Percentiles rank a stretch among this genome's conserved stretches.
Evolutionary conservation across 768 basidiomycete species (phyloP).

Genomic region (Mycena belliarum): DNA sequence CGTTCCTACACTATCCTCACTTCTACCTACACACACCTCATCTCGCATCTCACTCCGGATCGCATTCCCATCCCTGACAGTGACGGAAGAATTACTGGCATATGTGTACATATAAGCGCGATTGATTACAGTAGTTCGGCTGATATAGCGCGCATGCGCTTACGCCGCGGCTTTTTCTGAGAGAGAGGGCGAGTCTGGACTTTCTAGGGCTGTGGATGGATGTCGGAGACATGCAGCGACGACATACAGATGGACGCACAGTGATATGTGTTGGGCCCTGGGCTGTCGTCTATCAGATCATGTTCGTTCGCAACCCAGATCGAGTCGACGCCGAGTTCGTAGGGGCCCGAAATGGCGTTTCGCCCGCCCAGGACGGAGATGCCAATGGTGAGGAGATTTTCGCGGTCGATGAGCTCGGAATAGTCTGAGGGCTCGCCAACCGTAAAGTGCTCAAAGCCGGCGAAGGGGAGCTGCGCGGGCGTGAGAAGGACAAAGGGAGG

Average conservation of each 20-base stretch:
- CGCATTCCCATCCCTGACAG: too few relatives aligned
- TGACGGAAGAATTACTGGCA: slow-evolving; percentile 1
- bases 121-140: slow-evolving; percentile 13
- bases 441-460: slow-evolving; percentile 73
- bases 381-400: slow-evolving; percentile 78
- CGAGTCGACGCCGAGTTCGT: slow-evolving; percentile 81
- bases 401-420: slow-evolving; percentile 75
- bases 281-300: slow-evolving; percentile 42
- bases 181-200: too few relatives aligned
- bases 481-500: neutral
- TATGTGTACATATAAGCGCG: slow-evolving; percentile 12
- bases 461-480: slow-evolving; percentile 75
- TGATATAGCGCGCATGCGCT: neutral
- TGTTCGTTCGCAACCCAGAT: slow-evolving; percentile 83
- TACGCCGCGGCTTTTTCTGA: slow-evolving; percentile 1
- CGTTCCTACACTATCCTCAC: too few relatives aligned
- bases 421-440: slow-evolving; percentile 67
- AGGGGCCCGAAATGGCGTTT: slow-evolving; percentile 69
- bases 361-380: slow-evolving; percentile 88
- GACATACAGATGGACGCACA: neutral
- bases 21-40: too few relatives aligned
- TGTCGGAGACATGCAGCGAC: neutral
- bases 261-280: slow-evolving; percentile 18
- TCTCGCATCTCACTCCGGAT: too few relatives aligned
- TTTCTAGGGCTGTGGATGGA: neutral